phyloP scores from a whole-genome alignment of 1,139 yeast species.

The Kurtzmaniella quercitrusa region DNA sequence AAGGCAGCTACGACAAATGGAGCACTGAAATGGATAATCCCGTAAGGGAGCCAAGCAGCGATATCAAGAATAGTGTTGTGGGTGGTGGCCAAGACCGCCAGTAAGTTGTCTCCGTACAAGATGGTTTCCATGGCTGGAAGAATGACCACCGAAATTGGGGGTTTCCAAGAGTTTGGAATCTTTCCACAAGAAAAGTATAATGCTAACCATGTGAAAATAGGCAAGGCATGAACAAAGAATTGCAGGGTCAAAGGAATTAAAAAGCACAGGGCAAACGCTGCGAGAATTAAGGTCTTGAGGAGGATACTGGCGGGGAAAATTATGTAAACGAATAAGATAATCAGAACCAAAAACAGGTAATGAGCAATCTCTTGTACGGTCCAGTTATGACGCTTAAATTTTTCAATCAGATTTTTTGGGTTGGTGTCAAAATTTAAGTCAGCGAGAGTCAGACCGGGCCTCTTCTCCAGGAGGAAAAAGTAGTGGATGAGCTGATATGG shows the following conservation, averaged over 20 bases:
- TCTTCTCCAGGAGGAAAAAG: slow-evolving; percentile 58
- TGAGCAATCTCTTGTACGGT: slow-evolving; percentile 45
- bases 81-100: slow-evolving; percentile 77
- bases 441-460: slow-evolving; percentile 50
- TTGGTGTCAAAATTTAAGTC: slow-evolving; percentile 60
- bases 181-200: slow-evolving; percentile 77
- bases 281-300: slow-evolving; percentile 39
- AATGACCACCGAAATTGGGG: slow-evolving; percentile 85
- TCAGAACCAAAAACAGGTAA: slow-evolving; percentile 45
- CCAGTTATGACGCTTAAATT: slow-evolving; percentile 49
- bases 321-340: slow-evolving; percentile 49
- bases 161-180: slow-evolving; percentile 76
- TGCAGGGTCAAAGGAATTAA: slow-evolving; percentile 77
- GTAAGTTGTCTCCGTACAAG: slow-evolving; percentile 87
- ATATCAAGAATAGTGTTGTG: slow-evolving; percentile 69
- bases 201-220: slow-evolving; percentile 85
- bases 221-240: slow-evolving; percentile 81
- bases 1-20: slow-evolving; percentile 85
- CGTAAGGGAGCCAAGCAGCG: slow-evolving; percentile 95
- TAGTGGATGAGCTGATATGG: slow-evolving; percentile 46
- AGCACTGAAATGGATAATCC: slow-evolving; percentile 80
- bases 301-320: slow-evolving; percentile 51
- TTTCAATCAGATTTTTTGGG: slow-evolving; percentile 44
- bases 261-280: slow-evolving; percentile 38
- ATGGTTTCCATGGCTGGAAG: slow-evolving; percentile 94